phyloP scores from a whole-genome alignment of 768 basidiomycete species.

The Boletus huronensis region DNA sequence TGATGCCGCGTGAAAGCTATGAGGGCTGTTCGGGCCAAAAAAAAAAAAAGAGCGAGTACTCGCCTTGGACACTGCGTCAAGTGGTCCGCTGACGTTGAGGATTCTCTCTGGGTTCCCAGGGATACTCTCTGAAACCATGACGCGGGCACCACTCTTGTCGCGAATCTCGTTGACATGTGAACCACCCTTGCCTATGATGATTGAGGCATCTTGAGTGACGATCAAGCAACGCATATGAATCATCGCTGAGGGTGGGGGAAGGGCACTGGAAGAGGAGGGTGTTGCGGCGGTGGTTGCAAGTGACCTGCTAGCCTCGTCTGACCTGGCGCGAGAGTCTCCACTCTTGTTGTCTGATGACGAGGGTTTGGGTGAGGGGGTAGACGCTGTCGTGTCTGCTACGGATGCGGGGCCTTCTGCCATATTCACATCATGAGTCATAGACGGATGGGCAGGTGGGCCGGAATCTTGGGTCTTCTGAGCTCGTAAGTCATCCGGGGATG shows the following conservation, averaged over 20 bases:
- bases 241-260: conserved; percentile 65
- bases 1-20: not conserved
- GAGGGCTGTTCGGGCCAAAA: not conserved
- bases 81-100: conserved; percentile 90
- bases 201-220: conserved; percentile 98
- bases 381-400: conserved; percentile 46
- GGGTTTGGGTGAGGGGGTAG: conserved; percentile 54
- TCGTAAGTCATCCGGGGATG: conserved; percentile 60
- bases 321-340: conserved; percentile 36
- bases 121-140: conserved; percentile 97
- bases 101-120: conserved; percentile 99
- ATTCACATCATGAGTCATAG: conserved; percentile 53
- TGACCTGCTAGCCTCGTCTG: conserved; percentile 37
- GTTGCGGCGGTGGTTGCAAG: conserved; percentile 46
- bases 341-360: conserved; percentile 42
- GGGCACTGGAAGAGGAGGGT: conserved; percentile 45
- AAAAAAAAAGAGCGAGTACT: conserved; percentile 18
- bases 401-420: conserved; percentile 51
- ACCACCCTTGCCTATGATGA: conserved; percentile 96
- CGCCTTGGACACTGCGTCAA: conserved; percentile 99
- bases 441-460: conserved; percentile 37
- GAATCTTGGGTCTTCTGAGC: conserved; percentile 45
- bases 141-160: conserved; percentile 94
- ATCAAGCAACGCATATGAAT: conserved; percentile 99
- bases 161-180: conserved; percentile 98